A percentile compares a stretch with the other conserved stretches of the same genome.
Conservation (phyloP, 768 basidiomycete genomes). For the Pisolithus sp. region DNA sequence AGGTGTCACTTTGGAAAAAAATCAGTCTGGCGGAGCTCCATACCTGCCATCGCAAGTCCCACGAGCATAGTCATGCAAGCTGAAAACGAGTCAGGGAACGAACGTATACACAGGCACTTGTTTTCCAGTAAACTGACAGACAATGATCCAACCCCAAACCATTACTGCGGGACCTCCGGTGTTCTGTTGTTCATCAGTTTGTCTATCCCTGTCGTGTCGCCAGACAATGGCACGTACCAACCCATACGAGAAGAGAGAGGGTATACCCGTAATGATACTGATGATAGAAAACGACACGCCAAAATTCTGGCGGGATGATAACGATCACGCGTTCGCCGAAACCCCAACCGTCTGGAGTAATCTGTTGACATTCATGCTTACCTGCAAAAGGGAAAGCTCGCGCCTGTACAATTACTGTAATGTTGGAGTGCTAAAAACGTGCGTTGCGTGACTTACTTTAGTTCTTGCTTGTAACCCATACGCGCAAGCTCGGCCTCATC, state of each 20-base stretch:
- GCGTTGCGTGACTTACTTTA: conserved; percentile 36
- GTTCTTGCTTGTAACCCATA: conserved; percentile 70
- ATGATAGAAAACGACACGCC: conserved; percentile 75
- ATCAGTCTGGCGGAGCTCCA: conserved; percentile 6
- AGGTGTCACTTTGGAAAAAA: not conserved
- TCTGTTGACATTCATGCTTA: conserved; percentile 17
- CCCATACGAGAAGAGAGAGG: conserved; percentile 64
- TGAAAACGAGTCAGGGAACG: conserved; percentile 13
- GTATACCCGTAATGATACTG: conserved; percentile 65
- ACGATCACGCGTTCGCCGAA: no score
- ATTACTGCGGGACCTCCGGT: conserved; percentile 74
- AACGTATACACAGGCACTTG: not conserved
- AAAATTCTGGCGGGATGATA: conserved; percentile 41
- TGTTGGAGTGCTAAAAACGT: not conserved
- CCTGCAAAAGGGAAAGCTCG: conserved; percentile 58
- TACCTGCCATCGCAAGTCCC: conserved; percentile 71
- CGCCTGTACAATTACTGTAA: conserved; percentile 35
- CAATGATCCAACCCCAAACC: conserved; percentile 71
- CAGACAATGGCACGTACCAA: conserved; percentile 38
- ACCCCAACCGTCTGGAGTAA: not conserved
- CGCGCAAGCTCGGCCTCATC: conserved; percentile 61
- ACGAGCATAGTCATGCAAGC: conserved; percentile 67
- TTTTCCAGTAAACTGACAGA: conserved; percentile 34
- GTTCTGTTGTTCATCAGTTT: conserved; percentile 35
- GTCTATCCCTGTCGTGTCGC: not conserved